Conservation (phyloP, 169 alveolate species). For the Eimeria sp. region DNA sequence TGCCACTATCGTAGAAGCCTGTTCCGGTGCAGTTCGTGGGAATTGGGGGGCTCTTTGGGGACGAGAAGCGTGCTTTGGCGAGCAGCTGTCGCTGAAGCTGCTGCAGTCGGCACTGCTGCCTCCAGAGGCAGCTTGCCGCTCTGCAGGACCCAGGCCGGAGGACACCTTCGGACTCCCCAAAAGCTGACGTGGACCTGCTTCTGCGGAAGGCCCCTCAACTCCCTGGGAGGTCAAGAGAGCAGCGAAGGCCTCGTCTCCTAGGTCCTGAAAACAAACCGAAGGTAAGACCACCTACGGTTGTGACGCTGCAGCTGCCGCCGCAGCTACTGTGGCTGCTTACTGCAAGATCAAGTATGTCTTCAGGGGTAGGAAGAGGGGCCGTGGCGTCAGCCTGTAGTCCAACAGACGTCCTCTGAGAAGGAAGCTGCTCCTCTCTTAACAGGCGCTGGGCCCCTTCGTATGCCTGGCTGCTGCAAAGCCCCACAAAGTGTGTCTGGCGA, state of each 20-base stretch:
- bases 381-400: slow-evolving; percentile 1
- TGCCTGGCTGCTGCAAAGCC: slow-evolving; percentile 47
- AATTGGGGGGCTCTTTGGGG: background rate
- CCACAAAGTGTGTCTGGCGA: background rate
- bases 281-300: background rate
- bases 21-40: background rate
- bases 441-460: background rate
- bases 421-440: slow-evolving; percentile 9
- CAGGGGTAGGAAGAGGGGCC: background rate
- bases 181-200: background rate
- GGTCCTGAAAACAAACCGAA: slow-evolving; percentile 18
- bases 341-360: slow-evolving; percentile 6
- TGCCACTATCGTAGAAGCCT: background rate
- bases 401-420: slow-evolving; percentile 44
- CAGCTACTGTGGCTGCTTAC: slow-evolving; percentile 5
- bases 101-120: slow-evolving; percentile 73
- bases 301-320: slow-evolving; percentile 38
- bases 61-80: background rate
- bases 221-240: slow-evolving; percentile 32
- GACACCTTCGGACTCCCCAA: background rate
- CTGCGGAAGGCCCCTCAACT: background rate
- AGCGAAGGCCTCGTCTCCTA: slow-evolving; percentile 47
- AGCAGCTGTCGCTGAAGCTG: slow-evolving; percentile 23
- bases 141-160: background rate
- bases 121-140: slow-evolving; percentile 8